A percentile compares a stretch with the other conserved stretches of the same genome.
Conservation (phyloP, 2,329 filamentous ascomycete genomes). For the Fusarium subglutinans region DNA sequence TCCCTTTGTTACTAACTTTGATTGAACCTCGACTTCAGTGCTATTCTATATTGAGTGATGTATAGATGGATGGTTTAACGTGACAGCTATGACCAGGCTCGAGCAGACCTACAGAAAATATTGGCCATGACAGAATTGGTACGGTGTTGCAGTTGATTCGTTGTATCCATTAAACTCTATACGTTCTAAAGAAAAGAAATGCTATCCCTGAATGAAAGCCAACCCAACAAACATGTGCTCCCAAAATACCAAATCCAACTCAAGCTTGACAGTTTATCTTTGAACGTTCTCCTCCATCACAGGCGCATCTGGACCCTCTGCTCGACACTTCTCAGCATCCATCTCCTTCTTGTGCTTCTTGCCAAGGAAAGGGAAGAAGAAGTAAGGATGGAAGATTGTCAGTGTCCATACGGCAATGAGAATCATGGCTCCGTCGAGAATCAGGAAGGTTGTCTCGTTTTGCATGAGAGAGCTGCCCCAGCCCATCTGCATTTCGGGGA, state of each 20-base stretch:
- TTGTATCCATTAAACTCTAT: not conserved
- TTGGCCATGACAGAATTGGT: accelerated
- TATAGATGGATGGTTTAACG: too few species aligned
- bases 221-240: too few species aligned
- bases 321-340: not conserved
- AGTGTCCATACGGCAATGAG: conserved; percentile 27
- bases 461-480: conserved; percentile 36
- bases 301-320: not conserved
- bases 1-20: not conserved
- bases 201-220: not conserved
- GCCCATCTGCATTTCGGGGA: conserved; percentile 36
- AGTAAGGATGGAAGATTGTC: conserved; percentile 29
- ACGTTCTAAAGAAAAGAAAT: not conserved
- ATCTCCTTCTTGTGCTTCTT: conserved; percentile 4
- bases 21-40: not conserved
- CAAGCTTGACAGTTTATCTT: not conserved
- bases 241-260: not conserved
- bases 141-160: not conserved
- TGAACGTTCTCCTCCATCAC: not conserved
- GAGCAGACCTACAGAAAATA: not conserved
- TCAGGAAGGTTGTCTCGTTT: conserved; percentile 33
- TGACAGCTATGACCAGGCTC: accelerated
- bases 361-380: conserved; percentile 24
- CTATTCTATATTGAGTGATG: too few species aligned
- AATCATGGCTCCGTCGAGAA: conserved; percentile 33